These are phyloP conservation scores for Leccinum longicurvipes DNA, from an alignment of 768 basidiomycete genomes.

Conservation along the genomic window DNA sequence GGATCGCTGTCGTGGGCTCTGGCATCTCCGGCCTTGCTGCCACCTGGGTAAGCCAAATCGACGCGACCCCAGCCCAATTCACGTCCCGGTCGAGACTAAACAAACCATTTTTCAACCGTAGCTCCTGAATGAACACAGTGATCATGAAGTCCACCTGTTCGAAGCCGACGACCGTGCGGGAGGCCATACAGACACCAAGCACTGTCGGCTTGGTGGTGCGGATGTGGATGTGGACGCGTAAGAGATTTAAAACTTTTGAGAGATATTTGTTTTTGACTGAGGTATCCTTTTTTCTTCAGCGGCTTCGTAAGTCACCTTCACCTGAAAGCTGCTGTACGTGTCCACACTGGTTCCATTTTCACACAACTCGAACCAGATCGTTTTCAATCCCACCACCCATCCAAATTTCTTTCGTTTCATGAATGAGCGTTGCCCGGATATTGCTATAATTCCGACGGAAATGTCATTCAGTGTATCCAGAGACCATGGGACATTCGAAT, in stretches of 20 bases:
- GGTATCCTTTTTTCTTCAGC: constrained; percentile 30
- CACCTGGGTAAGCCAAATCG: constrained; percentile 73
- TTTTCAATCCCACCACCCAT: constrained; percentile 73
- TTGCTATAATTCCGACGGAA: constrained; percentile 55
- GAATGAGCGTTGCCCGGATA: constrained; percentile 36
- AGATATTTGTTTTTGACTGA: background rate
- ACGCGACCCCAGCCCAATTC: no score
- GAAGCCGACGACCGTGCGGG: constrained; percentile 61
- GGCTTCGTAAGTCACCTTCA: constrained; percentile 57
- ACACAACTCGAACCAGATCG: constrained; percentile 45
- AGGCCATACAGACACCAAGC: constrained; percentile 76
- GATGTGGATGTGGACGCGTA: constrained; percentile 68
- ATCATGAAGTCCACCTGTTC: constrained; percentile 73
- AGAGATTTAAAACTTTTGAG: constrained; percentile 23
- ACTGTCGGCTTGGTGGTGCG: constrained; percentile 41
- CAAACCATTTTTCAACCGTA: no score
- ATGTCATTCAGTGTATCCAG: constrained; percentile 81
- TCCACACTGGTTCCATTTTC: no score
- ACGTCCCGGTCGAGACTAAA: no score
- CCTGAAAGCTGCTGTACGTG: no score
- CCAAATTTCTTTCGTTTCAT: constrained; percentile 78
- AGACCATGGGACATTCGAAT: constrained; percentile 59
- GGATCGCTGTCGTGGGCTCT: constrained; percentile 71
- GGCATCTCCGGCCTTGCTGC: constrained; percentile 78
- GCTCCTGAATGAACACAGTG: no score